Evolutionary conservation across 2,329 filamentous ascomycete species (phyloP), one percentile per base, ranked within the genome.

Genomic region (Talaromyces sp.): DNA sequence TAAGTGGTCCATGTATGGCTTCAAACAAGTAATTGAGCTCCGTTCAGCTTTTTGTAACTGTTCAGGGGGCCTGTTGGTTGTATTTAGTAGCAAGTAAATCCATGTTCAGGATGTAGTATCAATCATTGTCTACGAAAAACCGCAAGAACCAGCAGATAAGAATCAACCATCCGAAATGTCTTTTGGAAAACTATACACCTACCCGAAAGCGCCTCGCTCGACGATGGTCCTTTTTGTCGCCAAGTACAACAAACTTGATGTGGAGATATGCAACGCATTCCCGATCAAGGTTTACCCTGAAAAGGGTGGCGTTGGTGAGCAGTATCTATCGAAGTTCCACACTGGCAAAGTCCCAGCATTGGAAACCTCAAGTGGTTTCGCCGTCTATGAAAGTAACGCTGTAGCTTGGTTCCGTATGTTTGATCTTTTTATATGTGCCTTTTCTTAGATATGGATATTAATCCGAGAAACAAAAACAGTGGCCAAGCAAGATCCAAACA

Each of bases 301-400:
- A 36, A 33, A 39, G 17, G 55, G 55, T 15, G 55, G 55, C 22
- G 55, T 57, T 39, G 55, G 55, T 9, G 55, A 57, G 10, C 36
- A 57, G 55, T 57, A 57, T 22, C 32, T 57, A 10, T 57, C 55
- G 17, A 57, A 57, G 19, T 57, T 57, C 33, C 55, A 57, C 32
- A 39, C 28, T 25, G 55, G 55, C 28, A 57, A 57, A 27, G 55
- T 57, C 4, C 55, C 55, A 5, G 55, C 55, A 33, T 39, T 57
- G 33, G 55, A 57, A 44, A 57, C 55, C 9, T 17, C 28, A 8
- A 19, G 25, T 44, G 55, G 55, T 15, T 57, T 57, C 36, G 13
- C 28, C 27, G 55, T 57, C 13, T 57, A 57, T 8, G 55, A 57
- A 57, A 57, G 55, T 25, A 57, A 25, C 9, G 55, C 55, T 42